phyloP scores from a whole-genome alignment of 176 grass and related monocot genomes.

The Aechmea fasciata region DNA sequence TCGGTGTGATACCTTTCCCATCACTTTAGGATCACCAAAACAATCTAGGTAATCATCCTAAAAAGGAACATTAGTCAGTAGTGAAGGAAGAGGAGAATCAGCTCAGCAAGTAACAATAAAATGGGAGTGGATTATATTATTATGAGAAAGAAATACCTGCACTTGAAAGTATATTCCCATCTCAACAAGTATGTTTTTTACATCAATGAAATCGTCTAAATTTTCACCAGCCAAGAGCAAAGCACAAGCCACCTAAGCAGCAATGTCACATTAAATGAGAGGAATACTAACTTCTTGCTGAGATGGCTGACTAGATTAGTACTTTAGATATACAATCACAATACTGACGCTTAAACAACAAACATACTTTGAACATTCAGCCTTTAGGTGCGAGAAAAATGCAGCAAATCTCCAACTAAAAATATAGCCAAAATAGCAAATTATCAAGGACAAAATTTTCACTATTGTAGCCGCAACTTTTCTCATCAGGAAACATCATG shows the following conservation, averaged over 20 bases:
- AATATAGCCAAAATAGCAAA: too few relatives aligned
- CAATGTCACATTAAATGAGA: too few relatives aligned
- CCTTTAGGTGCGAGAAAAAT: too few relatives aligned
- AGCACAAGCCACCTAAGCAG: constrained; percentile 76
- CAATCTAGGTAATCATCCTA: constrained; percentile 99
- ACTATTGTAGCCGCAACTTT: neutral
- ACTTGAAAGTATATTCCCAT: constrained; percentile 99
- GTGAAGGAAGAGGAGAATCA: neutral
- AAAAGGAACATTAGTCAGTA: constrained; percentile 13
- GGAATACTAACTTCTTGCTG: too few relatives aligned
- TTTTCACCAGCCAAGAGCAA: constrained; percentile 77
- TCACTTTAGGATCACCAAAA: constrained; percentile 82
- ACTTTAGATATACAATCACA: too few relatives aligned
- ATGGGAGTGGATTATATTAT: neutral
- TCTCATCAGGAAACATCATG: neutral
- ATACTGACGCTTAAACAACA: too few relatives aligned
- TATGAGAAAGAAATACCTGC: constrained; percentile 41
- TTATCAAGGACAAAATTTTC: too few relatives aligned
- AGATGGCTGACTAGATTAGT: too few relatives aligned
- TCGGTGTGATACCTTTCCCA: constrained; percentile 56
- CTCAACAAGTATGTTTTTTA: constrained; percentile 84
- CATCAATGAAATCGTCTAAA: constrained; percentile 56
- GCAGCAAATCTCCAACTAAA: too few relatives aligned
- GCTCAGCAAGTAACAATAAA: constrained; percentile 12
- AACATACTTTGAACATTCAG: too few relatives aligned